Conservation (phyloP, 2,329 filamentous ascomycete species). For the Hypoxylon sp. region DNA sequence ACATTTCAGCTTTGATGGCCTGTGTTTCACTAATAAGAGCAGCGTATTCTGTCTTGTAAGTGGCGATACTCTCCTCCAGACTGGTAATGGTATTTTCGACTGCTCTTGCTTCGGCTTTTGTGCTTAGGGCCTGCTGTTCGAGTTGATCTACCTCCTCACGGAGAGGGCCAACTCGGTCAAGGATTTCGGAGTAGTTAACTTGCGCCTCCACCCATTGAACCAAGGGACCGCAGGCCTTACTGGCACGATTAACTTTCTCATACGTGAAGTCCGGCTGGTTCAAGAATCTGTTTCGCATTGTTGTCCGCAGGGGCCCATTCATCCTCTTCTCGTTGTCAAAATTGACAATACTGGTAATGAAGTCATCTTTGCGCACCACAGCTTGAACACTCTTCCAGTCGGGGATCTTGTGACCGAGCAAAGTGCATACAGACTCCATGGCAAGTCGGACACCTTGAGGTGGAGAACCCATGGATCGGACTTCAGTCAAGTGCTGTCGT, state of each 20-base stretch:
- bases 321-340: slow-evolving; percentile 97
- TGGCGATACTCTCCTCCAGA: slow-evolving; percentile 89
- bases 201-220: slow-evolving; percentile 98
- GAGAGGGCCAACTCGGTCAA: slow-evolving; percentile 91
- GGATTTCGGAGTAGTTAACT: slow-evolving; percentile 96
- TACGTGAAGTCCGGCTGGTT: slow-evolving; percentile 96
- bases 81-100: slow-evolving; percentile 86
- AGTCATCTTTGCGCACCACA: slow-evolving; percentile 91
- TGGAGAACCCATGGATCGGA: slow-evolving; percentile 94
- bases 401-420: slow-evolving; percentile 87
- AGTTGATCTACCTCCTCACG: slow-evolving; percentile 88
- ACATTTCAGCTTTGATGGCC: slow-evolving; percentile 97
- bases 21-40: slow-evolving; percentile 96
- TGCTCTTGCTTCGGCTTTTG: slow-evolving; percentile 90
- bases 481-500: slow-evolving; percentile 94
- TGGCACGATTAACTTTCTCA: slow-evolving; percentile 94
- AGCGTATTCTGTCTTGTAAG: slow-evolving; percentile 96
- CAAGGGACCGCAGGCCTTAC: slow-evolving; percentile 94
- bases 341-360: slow-evolving; percentile 96
- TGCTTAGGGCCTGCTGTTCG: slow-evolving; percentile 88
- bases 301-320: slow-evolving; percentile 81
- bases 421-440: slow-evolving; percentile 93
- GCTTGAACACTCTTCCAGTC: slow-evolving; percentile 93
- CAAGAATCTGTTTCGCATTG: slow-evolving; percentile 93
- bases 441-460: slow-evolving; percentile 90